Evolutionary conservation across 352 stramenopile genomes (phyloP), one percentile per base, ranked within the genome.

Genomic region (Pythium coloratum): DNA sequence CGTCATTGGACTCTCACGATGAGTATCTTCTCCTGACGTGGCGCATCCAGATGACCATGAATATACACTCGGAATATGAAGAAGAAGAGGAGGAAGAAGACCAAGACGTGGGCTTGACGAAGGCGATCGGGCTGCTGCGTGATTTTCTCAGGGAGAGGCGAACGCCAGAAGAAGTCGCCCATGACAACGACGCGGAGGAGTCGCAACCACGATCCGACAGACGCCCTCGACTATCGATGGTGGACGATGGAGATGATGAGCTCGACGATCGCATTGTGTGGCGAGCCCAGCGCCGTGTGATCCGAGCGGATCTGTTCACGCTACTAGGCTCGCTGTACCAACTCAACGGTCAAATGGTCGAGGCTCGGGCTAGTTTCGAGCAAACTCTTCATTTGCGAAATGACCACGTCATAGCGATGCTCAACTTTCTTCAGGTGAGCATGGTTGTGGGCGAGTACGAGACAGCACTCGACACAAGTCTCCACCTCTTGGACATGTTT

Each of bases 361-460:
- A 82, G 12, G 79, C 79, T 0, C 36, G 65, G n/a, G 33, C 24
- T 0, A 67, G 63, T 18, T 85, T 82, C 12, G 61, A 66, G 0
- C 69, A 67, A 5, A 70, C 75, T 13, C 57, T 88, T n/a, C 56
- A 66, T 1, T 40, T 82, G 7, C 75, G 75, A 47, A 69, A 32
- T 34, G 75, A 85, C n/a, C 75, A 88, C 56, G 30, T 67, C 2
- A 64, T 79, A 9, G 79, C 77, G 14, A 65, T 80, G 32, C 67
- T 88, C 28, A 88, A 88, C 50, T 76, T 70, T n/a, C 59, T 84
- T 2, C 76, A 85, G 65, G 54, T 84, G 13, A 72, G 70, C 18
- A 65, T 84, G 9, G 67, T 75, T 1, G 36, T 59, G 14, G 40
- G 61, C 2, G 76, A 82, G 60, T 82, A 87, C 30, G 76, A 87